Evolutionary conservation across 768 basidiomycete genomes (phyloP).

Genomic region (Rickenella mellea): DNA sequence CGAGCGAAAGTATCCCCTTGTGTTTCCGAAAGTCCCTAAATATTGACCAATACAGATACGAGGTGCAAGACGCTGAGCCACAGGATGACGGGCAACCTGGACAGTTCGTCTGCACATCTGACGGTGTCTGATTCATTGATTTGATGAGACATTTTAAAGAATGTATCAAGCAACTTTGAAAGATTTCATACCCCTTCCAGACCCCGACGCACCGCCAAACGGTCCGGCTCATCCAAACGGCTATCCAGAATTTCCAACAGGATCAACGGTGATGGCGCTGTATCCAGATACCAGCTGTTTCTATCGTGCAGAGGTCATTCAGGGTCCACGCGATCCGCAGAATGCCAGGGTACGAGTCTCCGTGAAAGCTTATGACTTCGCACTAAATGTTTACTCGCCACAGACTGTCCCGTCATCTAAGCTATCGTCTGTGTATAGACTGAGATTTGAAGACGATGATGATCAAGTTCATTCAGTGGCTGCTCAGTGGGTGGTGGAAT

Average conservation of each 20-base stretch:
- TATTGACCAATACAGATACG: slow-evolving; percentile 57
- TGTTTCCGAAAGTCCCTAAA: neutral
- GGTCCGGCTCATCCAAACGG: slow-evolving; percentile 56
- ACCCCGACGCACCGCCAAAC: slow-evolving; percentile 47
- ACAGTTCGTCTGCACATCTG: slow-evolving; percentile 21
- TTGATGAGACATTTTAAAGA: slow-evolving; percentile 21
- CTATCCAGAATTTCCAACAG: slow-evolving; percentile 62
- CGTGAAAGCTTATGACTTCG: neutral
- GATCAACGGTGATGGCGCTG: slow-evolving; percentile 75
- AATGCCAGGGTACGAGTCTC: neutral
- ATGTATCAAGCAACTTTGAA: slow-evolving; percentile 62
- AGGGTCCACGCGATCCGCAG: slow-evolving; percentile 43
- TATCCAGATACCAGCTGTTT: slow-evolving; percentile 90
- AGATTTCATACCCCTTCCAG: slow-evolving; percentile 73
- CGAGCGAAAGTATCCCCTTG: neutral
- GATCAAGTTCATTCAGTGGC: slow-evolving; percentile 70
- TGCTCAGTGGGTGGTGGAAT: slow-evolving; percentile 79
- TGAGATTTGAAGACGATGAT: slow-evolving; percentile 86
- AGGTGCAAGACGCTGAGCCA: slow-evolving; percentile 79
- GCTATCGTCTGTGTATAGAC: slow-evolving; percentile 53
- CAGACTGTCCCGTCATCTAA: slow-evolving; percentile 29
- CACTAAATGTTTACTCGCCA: neutral
- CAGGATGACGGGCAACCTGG: slow-evolving; percentile 75
- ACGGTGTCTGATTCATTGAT: neutral
- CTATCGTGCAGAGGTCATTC: slow-evolving; percentile 77